Base-by-base conservation (phyloP, 805 yeast genomes). In the Hanseniaspora osmophila region DNA sequence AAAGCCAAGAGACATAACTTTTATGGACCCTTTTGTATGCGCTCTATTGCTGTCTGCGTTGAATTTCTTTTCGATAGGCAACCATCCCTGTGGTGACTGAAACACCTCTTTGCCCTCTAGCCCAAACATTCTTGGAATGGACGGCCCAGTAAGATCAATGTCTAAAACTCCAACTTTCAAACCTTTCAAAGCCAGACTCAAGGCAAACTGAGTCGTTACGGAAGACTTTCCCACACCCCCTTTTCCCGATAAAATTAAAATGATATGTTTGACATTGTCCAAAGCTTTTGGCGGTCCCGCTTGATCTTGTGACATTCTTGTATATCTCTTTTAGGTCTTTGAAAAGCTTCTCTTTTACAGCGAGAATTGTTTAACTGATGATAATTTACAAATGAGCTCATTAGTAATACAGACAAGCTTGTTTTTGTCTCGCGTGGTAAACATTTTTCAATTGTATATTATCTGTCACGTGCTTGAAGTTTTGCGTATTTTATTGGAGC, bases 171-270 rank as follows among this genome's bases (percentile, higher is more conserved):
- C 98, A n/a, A 92, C 96, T 54, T 73, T 80, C 57, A 73, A 67
- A 12, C 69, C 65, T 18, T 43, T 43, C 1, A 44, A 33, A 6
- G 79, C 84, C 30, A 92, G 67, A 0, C 88, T 70, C n/a, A 92
- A 69, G 0, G 96, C 97, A 1, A 87, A 69, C 59, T 92, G 99
- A 0, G 96, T 84, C 2, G 98, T 88, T 1, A 92, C 87, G 0
- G 96, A 86, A 11, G 96, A 86, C 60, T 92, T 92, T 1, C 98
- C 98, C 1, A 92, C 98, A 19, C 98, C 96, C 29, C 96, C 96
- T 61, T 87, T 87, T 1, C 96, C 99, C 0, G 96, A 86, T 2
- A 92, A 74, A 10, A 92, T 79, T 33, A 92, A 69, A 2, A 87
- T 59, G 4, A 92, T 77, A 59, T 90, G 95, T 53, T 79, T 78